A percentile compares a stretch with the other conserved stretches of the same genome.
These are phyloP conservation scores for Claviceps fusiformis DNA, from an alignment of 2,329 filamentous ascomycete species.

Conservation along the genomic window DNA sequence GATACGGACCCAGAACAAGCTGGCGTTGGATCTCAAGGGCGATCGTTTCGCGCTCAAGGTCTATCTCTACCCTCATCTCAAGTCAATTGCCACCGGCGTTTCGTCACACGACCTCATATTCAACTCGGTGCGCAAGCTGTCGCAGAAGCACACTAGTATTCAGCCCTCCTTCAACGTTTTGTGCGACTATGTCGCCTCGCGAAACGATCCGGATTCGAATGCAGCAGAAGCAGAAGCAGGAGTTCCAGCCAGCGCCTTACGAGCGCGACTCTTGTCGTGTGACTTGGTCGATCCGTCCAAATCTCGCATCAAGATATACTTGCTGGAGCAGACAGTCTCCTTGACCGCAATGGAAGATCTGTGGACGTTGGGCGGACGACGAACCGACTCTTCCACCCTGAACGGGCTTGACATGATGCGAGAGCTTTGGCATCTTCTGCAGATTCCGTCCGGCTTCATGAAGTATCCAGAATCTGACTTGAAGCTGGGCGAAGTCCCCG, in stretches of 20 bases:
- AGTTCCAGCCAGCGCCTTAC: neutral
- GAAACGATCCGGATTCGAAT: neutral
- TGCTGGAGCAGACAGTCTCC: neutral
- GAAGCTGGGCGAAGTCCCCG: neutral
- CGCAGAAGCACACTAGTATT: neutral
- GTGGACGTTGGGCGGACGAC: constrained; percentile 1
- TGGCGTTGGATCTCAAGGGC: neutral
- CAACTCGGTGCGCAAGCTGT: neutral
- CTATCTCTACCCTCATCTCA: neutral
- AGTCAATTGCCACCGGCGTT: neutral
- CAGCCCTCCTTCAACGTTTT: neutral
- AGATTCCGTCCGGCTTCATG: neutral
- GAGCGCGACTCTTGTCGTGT: neutral
- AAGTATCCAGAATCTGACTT: neutral
- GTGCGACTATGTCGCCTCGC: neutral
- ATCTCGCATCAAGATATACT: constrained; percentile 2
- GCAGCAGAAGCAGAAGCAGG: too few species aligned
- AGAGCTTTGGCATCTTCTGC: neutral
- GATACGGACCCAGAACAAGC: neutral
- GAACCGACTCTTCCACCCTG: neutral
- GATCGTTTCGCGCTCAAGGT: neutral
- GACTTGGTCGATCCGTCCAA: neutral
- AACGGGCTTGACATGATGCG: neutral
- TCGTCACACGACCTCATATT: constrained; percentile 1
- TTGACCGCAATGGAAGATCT: constrained; percentile 1